phyloP scores from a whole-genome alignment of 768 basidiomycete species.

The Lactifluus subvellereus region DNA sequence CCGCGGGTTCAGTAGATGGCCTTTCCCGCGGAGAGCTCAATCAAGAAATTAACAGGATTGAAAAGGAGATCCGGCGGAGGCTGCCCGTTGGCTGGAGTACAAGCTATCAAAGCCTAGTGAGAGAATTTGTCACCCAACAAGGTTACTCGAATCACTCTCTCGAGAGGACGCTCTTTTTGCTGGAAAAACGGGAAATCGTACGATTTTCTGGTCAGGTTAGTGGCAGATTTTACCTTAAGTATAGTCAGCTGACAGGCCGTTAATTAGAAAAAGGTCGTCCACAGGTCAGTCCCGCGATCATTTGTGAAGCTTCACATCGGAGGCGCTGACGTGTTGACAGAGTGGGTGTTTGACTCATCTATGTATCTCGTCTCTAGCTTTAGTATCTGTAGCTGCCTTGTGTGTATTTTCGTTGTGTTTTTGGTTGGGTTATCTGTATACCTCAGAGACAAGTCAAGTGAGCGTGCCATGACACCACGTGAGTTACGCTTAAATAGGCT shows the following conservation, averaged over 20 bases:
- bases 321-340: background rate
- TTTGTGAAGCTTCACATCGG: background rate
- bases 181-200: slow-evolving; percentile 96
- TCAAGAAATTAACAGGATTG: slow-evolving; percentile 88
- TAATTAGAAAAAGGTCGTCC: slow-evolving; percentile 25
- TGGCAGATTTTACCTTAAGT: background rate
- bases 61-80: slow-evolving; percentile 75
- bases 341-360: slow-evolving; percentile 21
- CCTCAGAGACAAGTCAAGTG: no score
- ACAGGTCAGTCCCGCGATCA: slow-evolving; percentile 18
- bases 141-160: slow-evolving; percentile 87
- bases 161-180: slow-evolving; percentile 81
- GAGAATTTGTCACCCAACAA: slow-evolving; percentile 91
- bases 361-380: background rate
- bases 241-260: background rate
- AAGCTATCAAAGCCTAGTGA: slow-evolving; percentile 87
- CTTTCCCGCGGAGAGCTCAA: slow-evolving; percentile 86
- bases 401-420: background rate
- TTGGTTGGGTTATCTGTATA: background rate
- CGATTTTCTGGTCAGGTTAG: slow-evolving; percentile 71
- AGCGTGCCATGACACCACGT: background rate
- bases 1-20: slow-evolving; percentile 89
- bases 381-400: background rate
- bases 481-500: background rate
- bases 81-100: slow-evolving; percentile 96